phyloP scores from a whole-genome alignment of 2,329 filamentous ascomycete species.

The Gaeumannomyces tritici region DNA sequence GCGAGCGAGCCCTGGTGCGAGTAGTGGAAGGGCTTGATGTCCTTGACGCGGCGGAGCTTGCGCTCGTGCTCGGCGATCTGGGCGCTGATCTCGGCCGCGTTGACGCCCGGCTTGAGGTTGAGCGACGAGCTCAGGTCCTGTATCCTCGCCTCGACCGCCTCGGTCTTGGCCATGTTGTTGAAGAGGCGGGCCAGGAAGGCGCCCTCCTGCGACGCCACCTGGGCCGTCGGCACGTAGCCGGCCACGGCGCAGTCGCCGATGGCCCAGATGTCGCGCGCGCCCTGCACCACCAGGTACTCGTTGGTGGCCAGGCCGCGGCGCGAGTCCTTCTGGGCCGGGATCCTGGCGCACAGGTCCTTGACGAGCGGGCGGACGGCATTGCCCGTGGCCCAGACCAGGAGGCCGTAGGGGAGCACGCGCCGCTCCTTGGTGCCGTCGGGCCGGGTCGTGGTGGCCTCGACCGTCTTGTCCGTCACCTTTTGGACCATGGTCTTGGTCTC shows the following conservation, averaged over 20 bases:
- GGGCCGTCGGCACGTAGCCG: conserved; percentile 94
- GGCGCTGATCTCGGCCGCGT: conserved; percentile 56
- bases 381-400: conserved; percentile 96
- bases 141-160: conserved; percentile 69
- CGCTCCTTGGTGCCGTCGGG: conserved; percentile 78
- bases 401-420: conserved; percentile 81
- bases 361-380: conserved; percentile 87
- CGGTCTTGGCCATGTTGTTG: conserved; percentile 97
- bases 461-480: conserved; percentile 84
- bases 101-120: conserved; percentile 51
- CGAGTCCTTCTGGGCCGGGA: conserved; percentile 91
- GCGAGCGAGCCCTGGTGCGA: conserved; percentile 93
- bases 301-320: conserved; percentile 93
- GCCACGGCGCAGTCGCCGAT: conserved; percentile 95
- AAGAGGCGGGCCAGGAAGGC: conserved; percentile 90
- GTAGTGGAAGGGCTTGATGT: conserved; percentile 97
- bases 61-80: conserved; percentile 84
- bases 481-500: conserved; percentile 99
- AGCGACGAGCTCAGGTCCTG: conserved; percentile 54
- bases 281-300: conserved; percentile 97
- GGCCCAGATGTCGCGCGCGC: conserved; percentile 94
- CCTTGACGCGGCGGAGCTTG: conserved; percentile 79
- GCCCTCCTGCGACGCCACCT: conserved; percentile 93
- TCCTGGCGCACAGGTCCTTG: conserved; percentile 82
- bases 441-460: conserved; percentile 77